phyloP scores from a whole-genome alignment of 78 protist genomes.

The Dictyostelium citrinum region DNA sequence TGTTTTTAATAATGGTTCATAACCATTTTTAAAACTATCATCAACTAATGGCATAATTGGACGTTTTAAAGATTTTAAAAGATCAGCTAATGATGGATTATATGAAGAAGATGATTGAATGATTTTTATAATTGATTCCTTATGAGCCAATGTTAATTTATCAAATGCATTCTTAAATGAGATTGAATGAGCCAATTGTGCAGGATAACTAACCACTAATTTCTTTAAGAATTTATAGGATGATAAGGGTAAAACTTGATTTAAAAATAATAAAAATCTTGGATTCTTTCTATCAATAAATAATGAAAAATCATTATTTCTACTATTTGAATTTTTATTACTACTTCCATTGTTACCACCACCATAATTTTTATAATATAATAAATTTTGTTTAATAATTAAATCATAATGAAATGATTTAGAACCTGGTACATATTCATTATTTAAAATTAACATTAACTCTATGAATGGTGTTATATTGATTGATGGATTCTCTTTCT shows the following conservation, averaged over 20 bases:
- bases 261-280: background rate
- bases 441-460: conserved; percentile 11
- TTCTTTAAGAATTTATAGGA: conserved; percentile 11
- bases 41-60: background rate
- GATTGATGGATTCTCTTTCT: background rate
- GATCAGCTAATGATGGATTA: background rate
- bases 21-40: background rate
- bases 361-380: background rate
- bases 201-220: background rate
- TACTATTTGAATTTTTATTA: background rate
- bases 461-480: background rate
- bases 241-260: conserved; percentile 8
- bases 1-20: background rate
- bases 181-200: background rate
- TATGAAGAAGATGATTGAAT: background rate
- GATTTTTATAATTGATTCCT: background rate
- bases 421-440: background rate
- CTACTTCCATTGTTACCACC: background rate
- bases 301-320: background rate
- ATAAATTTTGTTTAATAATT: conserved; percentile 8
- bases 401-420: background rate
- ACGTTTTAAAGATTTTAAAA: background rate
- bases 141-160: background rate
- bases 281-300: background rate
- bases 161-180: background rate